phyloP scores from a whole-genome alignment of 1,284 basidiomycete species.

The Pseudozyma thailandica region DNA sequence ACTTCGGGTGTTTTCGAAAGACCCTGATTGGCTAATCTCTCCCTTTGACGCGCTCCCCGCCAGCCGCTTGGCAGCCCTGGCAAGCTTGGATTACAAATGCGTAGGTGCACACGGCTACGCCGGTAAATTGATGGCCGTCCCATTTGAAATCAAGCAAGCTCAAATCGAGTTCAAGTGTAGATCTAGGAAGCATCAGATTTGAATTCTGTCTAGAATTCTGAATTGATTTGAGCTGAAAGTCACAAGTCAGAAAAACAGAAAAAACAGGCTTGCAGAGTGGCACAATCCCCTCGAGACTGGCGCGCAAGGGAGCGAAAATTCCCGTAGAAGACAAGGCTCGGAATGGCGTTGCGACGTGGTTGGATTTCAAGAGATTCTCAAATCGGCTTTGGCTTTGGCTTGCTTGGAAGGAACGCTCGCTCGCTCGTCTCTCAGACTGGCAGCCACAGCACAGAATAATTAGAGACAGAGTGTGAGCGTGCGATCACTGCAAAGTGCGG shows the following conservation, averaged over 20 bases:
- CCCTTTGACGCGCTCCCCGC: conserved; percentile 10
- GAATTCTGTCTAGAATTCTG: not conserved
- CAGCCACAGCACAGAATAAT: conserved; percentile 7
- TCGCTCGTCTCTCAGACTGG: conserved; percentile 2
- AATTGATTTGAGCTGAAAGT: not conserved
- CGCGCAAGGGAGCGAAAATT: not conserved
- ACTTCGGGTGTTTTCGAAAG: conserved; percentile 46
- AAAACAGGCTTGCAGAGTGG: conserved; percentile 14
- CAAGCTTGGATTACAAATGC: conserved; percentile 37
- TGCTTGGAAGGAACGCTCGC: too few species aligned
- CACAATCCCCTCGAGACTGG: not conserved
- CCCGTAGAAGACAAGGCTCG: conserved; percentile 1
- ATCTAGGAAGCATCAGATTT: not conserved
- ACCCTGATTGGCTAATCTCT: conserved; percentile 44
- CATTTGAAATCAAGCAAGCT: conserved; percentile 4
- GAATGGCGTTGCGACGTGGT: conserved; percentile 1
- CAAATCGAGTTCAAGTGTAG: not conserved
- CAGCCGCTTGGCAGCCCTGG: too few species aligned
- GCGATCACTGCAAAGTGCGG: conserved; percentile 5
- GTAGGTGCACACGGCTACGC: conserved; percentile 9
- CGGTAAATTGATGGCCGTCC: not conserved
- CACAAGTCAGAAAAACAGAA: not conserved
- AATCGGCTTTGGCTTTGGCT: too few species aligned
- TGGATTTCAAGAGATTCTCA: not conserved
- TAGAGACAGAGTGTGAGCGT: too few species aligned